phyloP scores from a whole-genome alignment of 2,329 filamentous ascomycete genomes.

The Dothidotthia symphoricarpi region DNA sequence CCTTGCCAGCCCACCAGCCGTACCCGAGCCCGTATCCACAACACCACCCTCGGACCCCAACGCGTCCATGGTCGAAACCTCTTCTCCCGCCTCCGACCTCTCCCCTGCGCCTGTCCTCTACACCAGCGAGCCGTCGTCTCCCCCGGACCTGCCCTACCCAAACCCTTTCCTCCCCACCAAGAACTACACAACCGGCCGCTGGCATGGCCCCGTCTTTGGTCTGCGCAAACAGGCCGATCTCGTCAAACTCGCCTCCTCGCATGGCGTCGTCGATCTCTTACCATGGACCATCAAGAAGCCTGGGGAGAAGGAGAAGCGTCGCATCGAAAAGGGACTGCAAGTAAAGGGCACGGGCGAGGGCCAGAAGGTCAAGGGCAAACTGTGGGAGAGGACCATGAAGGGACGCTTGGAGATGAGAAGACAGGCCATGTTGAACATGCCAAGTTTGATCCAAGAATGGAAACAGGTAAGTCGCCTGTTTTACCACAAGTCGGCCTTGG shows the following conservation, averaged over 20 bases:
- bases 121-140: too few relatives aligned
- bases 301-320: conserved; percentile 65
- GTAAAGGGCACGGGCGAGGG: conserved; percentile 93
- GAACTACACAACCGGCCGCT: conserved; percentile 74
- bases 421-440: conserved; percentile 94
- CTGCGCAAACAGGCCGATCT: conserved; percentile 86
- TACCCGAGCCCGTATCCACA: conserved; percentile 17
- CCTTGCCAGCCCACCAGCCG: conserved; percentile 14
- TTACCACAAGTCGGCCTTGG: too few relatives aligned
- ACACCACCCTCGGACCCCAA: conserved; percentile 40
- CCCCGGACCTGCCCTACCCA: conserved; percentile 51
- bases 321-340: conserved; percentile 75
- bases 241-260: conserved; percentile 75
- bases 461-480: conserved; percentile 66
- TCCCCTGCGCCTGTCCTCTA: conserved; percentile 5
- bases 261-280: conserved; percentile 78
- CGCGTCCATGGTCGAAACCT: conserved; percentile 37
- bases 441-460: conserved; percentile 86
- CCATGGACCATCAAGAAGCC: conserved; percentile 75
- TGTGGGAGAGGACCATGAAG: conserved; percentile 84
- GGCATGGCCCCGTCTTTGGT: conserved; percentile 80
- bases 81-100: conserved; percentile 15
- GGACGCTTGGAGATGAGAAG: conserved; percentile 81
- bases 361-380: conserved; percentile 91
- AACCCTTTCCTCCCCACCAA: conserved; percentile 83